Percentiles rank a stretch among this genome's conserved stretches.
Conservation (phyloP, 2,329 filamentous ascomycete genomes). For the Diplodia mutila region DNA sequence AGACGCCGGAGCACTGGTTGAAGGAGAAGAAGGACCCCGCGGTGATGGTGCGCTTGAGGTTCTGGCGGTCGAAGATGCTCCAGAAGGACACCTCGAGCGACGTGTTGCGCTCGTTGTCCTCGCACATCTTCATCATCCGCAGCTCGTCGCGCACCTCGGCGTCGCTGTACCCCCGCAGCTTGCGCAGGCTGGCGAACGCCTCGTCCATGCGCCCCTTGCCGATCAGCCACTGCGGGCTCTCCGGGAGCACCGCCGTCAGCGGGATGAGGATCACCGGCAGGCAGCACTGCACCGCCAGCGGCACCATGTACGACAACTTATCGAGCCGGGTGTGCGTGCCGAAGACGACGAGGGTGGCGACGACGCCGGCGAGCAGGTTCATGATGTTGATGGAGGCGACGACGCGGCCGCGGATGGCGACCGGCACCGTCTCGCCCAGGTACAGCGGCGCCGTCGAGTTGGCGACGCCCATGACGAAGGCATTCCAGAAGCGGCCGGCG, state of each 20-base stretch:
- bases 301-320: conserved; percentile 57
- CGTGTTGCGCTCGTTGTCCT: conserved; percentile 35
- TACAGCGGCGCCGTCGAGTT: conserved; percentile 56
- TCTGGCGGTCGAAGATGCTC: conserved; percentile 42
- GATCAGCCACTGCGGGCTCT: conserved; percentile 64
- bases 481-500: conserved; percentile 16
- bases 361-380: conserved; percentile 31
- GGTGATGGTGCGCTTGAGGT: conserved; percentile 49
- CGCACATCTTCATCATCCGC: conserved; percentile 36
- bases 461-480: conserved; percentile 20
- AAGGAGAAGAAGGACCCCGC: conserved; percentile 19
- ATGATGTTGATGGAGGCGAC: conserved; percentile 37
- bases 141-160: conserved; percentile 40
- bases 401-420: conserved; percentile 60
- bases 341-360: conserved; percentile 71
- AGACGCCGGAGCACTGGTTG: conserved; percentile 24
- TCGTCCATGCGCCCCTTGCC: conserved; percentile 51
- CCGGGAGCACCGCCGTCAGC: conserved; percentile 51
- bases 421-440: conserved; percentile 61
- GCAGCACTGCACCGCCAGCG: conserved; percentile 42
- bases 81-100: conserved; percentile 37
- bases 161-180: conserved; percentile 39
- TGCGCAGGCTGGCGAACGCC: conserved; percentile 32
- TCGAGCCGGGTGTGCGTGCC: conserved; percentile 64
- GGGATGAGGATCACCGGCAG: conserved; percentile 38